Evolutionary conservation across 768 basidiomycete genomes (phyloP), one percentile per base, ranked within the genome.

Genomic region (Sporobolomyces pararoseus): DNA sequence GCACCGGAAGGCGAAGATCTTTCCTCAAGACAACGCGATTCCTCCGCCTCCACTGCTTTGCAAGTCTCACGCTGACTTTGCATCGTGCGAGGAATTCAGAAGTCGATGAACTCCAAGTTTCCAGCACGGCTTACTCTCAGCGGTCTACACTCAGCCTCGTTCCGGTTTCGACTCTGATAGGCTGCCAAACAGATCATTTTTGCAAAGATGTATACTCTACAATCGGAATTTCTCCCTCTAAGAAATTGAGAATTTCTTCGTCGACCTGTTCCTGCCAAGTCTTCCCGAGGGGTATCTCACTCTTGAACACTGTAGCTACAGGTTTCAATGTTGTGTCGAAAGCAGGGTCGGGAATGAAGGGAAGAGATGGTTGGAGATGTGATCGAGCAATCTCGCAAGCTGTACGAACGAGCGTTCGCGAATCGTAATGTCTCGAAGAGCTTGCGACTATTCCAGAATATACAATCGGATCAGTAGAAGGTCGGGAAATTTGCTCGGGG

Each of bases 11-110:
- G n/a, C n/a, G n/a, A n/a, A n/a, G n/a, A n/a, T n/a, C n/a, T n/a
- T n/a, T n/a, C n/a, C n/a, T n/a, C n/a, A n/a, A n/a, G n/a, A n/a
- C n/a, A n/a, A 90, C 89, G 80, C 85, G 85, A 79, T 86, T 86
- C 77, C 84, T 89, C 49, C 83, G 87, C 53, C 84, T 83, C 44
- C 79, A 82, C 77, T 78, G 39, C 39, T 42, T 42, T 17, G 39
- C 39, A 42, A n/a, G n/a, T n/a, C n/a, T n/a, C n/a, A n/a, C n/a
- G n/a, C n/a, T n/a, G n/a, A n/a, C n/a, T n/a, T n/a, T n/a, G n/a
- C n/a, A n/a, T n/a, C n/a, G n/a, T n/a, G n/a, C n/a, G n/a, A n/a
- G n/a, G n/a, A n/a, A n/a, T n/a, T n/a, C n/a, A n/a, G n/a, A 42
- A 42, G 39, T 42, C 39, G 39, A 42, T 10, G 39, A 42, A 42